phyloP scores from a whole-genome alignment of 192 early-diverging fungal species.

The Rhizophagus sp. region DNA sequence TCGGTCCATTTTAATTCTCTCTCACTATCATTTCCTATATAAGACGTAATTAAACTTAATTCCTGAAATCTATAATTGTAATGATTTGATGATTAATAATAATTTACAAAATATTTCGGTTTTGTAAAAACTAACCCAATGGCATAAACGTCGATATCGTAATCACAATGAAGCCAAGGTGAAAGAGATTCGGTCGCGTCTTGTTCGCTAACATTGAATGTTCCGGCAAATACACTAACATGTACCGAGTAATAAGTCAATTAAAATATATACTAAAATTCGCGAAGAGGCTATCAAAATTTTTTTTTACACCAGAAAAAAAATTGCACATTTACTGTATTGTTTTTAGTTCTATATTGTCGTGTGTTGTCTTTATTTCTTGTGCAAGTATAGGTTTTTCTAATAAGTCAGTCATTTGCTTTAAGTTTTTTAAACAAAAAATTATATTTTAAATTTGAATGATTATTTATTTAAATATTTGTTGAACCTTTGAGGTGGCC shows the following conservation, averaged over 20 bases:
- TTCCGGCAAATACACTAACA: conserved; percentile 71
- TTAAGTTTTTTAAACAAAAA: not conserved
- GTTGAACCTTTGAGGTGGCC: too few species aligned
- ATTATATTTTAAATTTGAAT: not conserved
- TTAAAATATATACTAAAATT: too few species aligned
- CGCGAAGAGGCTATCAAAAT: too few species aligned
- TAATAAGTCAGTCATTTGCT: not conserved
- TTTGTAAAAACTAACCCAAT: conserved; percentile 56
- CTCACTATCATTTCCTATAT: conserved; percentile 73
- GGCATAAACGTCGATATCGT: conserved; percentile 66
- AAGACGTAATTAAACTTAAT: conserved; percentile 83
- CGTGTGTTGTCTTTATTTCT: not conserved
- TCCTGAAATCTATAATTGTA: conserved; percentile 78
- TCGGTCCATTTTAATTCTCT: conserved; percentile 84
- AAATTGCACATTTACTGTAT: not conserved
- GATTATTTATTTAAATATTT: too few species aligned
- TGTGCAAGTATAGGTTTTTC: not conserved
- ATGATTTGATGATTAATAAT: conserved; percentile 9
- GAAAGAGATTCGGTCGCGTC: conserved; percentile 57
- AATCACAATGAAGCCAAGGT: conserved; percentile 60
- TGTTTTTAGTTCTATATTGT: not conserved
- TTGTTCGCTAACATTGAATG: conserved; percentile 91
- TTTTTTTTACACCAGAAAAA: too few species aligned
- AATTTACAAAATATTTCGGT: not conserved
- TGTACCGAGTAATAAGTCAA: not conserved